Percentiles rank a stretch among this genome's conserved stretches.
phyloP scores from a whole-genome alignment of 495 filamentous ascomycete species.

The Aspergillus coremiiformis region DNA sequence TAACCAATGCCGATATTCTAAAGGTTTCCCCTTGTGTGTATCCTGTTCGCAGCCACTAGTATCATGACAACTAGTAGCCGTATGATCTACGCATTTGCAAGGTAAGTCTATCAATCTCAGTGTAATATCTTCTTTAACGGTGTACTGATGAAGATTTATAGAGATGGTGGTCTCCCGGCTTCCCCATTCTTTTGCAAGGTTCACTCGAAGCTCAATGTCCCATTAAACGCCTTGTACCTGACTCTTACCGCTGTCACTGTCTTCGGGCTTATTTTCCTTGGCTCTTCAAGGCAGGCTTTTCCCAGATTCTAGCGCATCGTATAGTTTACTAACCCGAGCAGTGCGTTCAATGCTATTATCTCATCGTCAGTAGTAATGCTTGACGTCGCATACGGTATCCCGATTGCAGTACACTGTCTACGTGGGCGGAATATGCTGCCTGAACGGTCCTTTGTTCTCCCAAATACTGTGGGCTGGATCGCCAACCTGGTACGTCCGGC shows the following conservation, averaged over 20 bases:
- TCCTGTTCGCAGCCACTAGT: constrained; percentile 61
- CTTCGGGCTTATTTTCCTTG: constrained; percentile 70
- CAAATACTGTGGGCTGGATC: constrained; percentile 47
- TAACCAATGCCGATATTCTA: not conserved
- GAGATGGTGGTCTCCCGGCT: constrained; percentile 64
- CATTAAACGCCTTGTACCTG: constrained; percentile 60
- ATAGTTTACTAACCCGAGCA: not conserved
- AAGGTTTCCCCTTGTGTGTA: constrained; percentile 63
- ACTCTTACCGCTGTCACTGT: constrained; percentile 58
- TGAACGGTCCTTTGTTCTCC: constrained; percentile 53
- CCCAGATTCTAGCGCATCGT: constrained; percentile 53
- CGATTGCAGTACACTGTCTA: constrained; percentile 55
- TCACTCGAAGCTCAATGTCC: constrained; percentile 56
- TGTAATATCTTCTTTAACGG: not conserved
- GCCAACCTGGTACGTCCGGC: constrained; percentile 31
- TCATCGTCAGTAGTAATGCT: constrained; percentile 62
- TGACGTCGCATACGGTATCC: constrained; percentile 63
- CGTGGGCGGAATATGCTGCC: constrained; percentile 59
- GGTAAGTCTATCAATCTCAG: constrained; percentile 14
- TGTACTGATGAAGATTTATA: constrained; percentile 4
- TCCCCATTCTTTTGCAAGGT: constrained; percentile 57
- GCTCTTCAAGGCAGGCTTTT: constrained; percentile 47
- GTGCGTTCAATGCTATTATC: constrained; percentile 46
- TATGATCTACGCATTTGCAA: constrained; percentile 71
- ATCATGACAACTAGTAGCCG: constrained; percentile 73